These are phyloP conservation scores for Pichia sp. DNA, from an alignment of 1,139 yeast species.

Conservation along the genomic window DNA sequence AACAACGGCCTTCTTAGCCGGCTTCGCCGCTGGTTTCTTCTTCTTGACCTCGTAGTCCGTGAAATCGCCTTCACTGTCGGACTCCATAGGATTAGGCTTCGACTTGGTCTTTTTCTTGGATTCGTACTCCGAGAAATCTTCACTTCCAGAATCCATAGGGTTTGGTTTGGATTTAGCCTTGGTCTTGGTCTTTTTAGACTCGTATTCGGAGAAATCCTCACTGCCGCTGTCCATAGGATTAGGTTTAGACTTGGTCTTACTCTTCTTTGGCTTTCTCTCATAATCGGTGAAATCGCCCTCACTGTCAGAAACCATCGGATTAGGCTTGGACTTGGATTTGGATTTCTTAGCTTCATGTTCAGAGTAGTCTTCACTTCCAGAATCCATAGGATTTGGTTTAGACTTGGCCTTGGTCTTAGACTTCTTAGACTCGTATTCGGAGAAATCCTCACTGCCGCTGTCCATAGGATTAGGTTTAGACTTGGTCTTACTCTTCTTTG, in stretches of 20 bases:
- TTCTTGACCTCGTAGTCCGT: constrained; percentile 2
- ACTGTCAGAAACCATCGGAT: constrained; percentile 8
- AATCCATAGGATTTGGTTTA: constrained; percentile 8
- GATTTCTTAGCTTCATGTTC: constrained; percentile 6
- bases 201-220: constrained; percentile 3
- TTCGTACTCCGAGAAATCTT: constrained; percentile 7
- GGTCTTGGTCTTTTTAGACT: constrained; percentile 1
- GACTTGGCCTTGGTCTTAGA: constrained; percentile 3
- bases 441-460: constrained; percentile 8
- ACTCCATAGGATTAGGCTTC: constrained; percentile 7
- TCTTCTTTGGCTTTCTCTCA: not conserved
- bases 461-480: constrained; percentile 5
- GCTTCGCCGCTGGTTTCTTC: not conserved
- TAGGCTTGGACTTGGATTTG: not conserved
- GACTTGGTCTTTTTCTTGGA: constrained; percentile 2
- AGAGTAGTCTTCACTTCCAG: constrained; percentile 5
- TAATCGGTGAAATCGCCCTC: constrained; percentile 1
- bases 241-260: not conserved
- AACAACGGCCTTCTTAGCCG: not conserved
- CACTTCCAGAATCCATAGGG: constrained; percentile 11
- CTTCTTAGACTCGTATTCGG: not conserved
- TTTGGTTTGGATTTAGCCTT: constrained; percentile 4
- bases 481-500: not conserved
- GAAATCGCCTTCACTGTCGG: constrained; percentile 5
- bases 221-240: not conserved